Conservation (phyloP, 78 protist species). For the Tieghemostelium lacteum region DNA sequence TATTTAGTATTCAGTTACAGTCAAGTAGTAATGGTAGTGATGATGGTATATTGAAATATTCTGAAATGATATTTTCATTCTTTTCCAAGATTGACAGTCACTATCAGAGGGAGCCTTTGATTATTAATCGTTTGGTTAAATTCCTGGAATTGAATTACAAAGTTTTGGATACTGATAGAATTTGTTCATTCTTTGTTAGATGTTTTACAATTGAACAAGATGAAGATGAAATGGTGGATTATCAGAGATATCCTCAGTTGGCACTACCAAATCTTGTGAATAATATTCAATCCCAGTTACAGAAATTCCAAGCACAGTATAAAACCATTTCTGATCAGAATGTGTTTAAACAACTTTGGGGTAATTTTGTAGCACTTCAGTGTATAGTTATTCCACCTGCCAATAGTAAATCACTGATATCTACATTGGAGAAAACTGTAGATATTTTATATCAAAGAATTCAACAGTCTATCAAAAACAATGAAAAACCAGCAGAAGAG, state of each 20-base stretch:
- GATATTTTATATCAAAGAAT: neutral
- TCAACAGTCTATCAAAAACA: conserved; percentile 19
- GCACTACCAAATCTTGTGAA: conserved; percentile 9
- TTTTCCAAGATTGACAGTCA: conserved; percentile 14
- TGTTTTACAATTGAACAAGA: conserved; percentile 20
- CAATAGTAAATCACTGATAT: neutral
- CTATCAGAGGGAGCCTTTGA: conserved; percentile 2
- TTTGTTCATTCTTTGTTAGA: conserved; percentile 27
- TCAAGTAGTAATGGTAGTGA: neutral
- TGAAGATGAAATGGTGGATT: neutral
- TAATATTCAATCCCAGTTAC: neutral
- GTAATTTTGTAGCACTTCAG: neutral
- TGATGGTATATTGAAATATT: too few relatives aligned
- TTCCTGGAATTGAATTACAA: conserved; percentile 34
- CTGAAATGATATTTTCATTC: conserved; percentile 5
- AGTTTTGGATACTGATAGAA: conserved; percentile 1
- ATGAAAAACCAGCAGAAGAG: neutral
- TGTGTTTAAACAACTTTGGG: too few relatives aligned
- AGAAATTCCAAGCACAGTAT: neutral
- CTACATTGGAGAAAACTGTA: neutral
- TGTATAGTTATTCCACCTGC: neutral
- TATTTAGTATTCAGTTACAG: neutral
- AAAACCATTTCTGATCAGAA: neutral
- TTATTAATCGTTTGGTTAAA: conserved; percentile 23
- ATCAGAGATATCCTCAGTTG: neutral